Conservation (phyloP, 176 grass and related monocot species). For the Triticum aestivum region IWGSC_CS_RefSeq_v2.1 NC_057796.1:427411073-427411572, state of each 20-base stretch:
- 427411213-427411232: background rate
- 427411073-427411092: background rate
- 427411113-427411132: background rate
- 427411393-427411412: background rate
- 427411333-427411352: background rate
- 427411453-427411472: background rate
- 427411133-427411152: background rate
- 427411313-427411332: background rate
- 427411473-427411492: too few species aligned
- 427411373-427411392: background rate
- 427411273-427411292: background rate
- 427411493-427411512: background rate
- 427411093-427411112: background rate
- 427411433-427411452: background rate
- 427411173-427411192: background rate
- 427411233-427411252: background rate
- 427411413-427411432: too few species aligned
- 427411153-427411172: background rate
- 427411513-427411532: background rate
- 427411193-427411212: slow-evolving; percentile 1
- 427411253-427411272: background rate
- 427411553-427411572: too few species aligned
- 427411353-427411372: background rate
- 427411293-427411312: background rate
- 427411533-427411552: too few species aligned